Evolutionary conservation across 148 eudicot species (phyloP).

Genomic region (Persicaria tinctoria): DNA sequence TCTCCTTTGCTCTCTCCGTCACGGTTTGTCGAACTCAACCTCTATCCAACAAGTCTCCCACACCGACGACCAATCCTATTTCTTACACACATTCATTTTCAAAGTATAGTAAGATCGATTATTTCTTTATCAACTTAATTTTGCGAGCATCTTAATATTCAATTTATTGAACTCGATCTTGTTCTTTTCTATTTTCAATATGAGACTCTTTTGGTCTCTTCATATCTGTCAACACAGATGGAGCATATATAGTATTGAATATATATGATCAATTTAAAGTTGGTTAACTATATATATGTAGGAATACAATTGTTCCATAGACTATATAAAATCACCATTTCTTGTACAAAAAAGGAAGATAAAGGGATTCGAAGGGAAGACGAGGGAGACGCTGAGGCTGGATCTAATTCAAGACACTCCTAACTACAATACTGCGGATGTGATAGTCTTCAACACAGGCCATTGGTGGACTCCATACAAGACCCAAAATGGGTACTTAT

Average conservation of each 20-base stretch:
- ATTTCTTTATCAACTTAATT: not conserved
- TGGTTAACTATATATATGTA: constrained; percentile 7
- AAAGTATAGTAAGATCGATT: not conserved
- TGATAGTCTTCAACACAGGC: constrained; percentile 81
- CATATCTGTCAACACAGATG: too few species aligned
- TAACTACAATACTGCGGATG: constrained; percentile 33
- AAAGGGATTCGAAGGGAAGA: constrained; percentile 34
- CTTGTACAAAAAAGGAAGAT: constrained; percentile 34
- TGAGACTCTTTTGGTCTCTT: too few species aligned
- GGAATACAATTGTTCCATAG: constrained; percentile 79
- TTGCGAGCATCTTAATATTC: not conserved
- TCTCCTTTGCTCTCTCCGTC: constrained; percentile 8
- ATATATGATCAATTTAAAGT: too few species aligned
- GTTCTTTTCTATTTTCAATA: too few species aligned
- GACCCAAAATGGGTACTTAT: constrained; percentile 61
- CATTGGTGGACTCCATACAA: constrained; percentile 99
- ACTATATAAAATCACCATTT: constrained; percentile 72
- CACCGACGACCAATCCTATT: not conserved
- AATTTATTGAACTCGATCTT: not conserved
- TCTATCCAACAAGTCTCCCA: not conserved
- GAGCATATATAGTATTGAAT: too few species aligned
- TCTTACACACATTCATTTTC: not conserved
- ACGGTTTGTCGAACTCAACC: not conserved
- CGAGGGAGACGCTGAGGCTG: constrained; percentile 61
- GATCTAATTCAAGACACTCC: constrained; percentile 55